These are phyloP conservation scores for Taiwanofungus camphoratus DNA, from an alignment of 1,284 basidiomycete genomes.

Conservation along the genomic window DNA sequence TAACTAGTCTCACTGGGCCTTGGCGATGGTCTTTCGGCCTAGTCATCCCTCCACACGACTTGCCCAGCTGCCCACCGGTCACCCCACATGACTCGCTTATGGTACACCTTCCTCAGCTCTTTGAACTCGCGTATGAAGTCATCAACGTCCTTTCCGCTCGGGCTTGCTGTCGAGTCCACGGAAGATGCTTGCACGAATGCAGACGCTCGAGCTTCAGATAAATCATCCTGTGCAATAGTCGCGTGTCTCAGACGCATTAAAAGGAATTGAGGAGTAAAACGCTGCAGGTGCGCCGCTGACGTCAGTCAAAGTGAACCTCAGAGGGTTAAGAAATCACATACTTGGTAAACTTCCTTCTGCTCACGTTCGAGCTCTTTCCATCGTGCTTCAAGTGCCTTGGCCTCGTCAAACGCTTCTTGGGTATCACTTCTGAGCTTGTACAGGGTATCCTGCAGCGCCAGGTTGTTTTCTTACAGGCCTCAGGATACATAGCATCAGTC, in stretches of 20 bases:
- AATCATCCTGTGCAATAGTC: slow-evolving; percentile 82
- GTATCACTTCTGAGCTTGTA: slow-evolving; percentile 75
- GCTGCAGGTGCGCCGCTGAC: slow-evolving; percentile 38
- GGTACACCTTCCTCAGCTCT: slow-evolving; percentile 79
- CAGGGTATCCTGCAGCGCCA: slow-evolving; percentile 68
- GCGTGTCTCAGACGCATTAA: slow-evolving; percentile 82
- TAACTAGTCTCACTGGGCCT: not conserved
- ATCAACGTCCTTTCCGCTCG: slow-evolving; percentile 62
- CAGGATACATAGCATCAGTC: slow-evolving; percentile 3
- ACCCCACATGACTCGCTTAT: slow-evolving; percentile 85
- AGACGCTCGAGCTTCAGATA: slow-evolving; percentile 77
- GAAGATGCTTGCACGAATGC: slow-evolving; percentile 65
- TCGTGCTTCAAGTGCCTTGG: slow-evolving; percentile 69
- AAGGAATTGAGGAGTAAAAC: slow-evolving; percentile 80
- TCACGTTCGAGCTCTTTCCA: slow-evolving; percentile 85
- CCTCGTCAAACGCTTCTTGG: slow-evolving; percentile 79
- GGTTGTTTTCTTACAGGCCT: slow-evolving; percentile 55
- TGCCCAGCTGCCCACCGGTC: slow-evolving; percentile 81
- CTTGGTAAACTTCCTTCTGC: slow-evolving; percentile 84
- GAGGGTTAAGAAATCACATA: too few relatives aligned
- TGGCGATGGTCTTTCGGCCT: too few relatives aligned
- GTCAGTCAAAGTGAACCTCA: not conserved
- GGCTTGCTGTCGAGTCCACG: slow-evolving; percentile 27
- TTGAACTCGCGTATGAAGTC: slow-evolving; percentile 86
- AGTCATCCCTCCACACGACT: slow-evolving; percentile 60